Evolutionary conservation across 345 rosid genomes (phyloP).

Genomic region (Pistacia vera): DNA sequence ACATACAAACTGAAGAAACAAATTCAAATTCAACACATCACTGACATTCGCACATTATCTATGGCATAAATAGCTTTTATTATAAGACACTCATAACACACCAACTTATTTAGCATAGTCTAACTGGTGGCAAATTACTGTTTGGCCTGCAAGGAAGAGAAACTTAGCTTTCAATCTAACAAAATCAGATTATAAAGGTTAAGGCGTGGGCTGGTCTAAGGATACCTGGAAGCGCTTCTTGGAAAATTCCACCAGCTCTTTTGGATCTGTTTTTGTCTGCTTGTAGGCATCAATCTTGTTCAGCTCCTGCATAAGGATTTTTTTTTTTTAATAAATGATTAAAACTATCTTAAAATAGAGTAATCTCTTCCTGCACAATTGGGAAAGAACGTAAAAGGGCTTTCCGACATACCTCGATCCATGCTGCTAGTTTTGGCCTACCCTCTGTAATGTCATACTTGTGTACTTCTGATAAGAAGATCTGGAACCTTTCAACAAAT

Average conservation of each 20-base stretch:
- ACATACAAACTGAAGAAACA: too few species aligned
- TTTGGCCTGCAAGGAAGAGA: conserved; percentile 23
- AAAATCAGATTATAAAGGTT: neutral
- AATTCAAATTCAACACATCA: too few species aligned
- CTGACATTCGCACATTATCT: neutral
- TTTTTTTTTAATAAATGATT: neutral
- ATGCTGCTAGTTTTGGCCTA: conserved; percentile 75
- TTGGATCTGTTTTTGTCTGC: conserved; percentile 63
- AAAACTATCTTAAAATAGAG: neutral
- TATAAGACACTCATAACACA: too few species aligned
- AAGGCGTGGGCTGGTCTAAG: neutral
- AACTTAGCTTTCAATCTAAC: neutral
- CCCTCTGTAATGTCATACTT: conserved; percentile 62
- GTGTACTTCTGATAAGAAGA: conserved; percentile 46
- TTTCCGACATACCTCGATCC: conserved; percentile 62
- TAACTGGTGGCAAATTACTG: neutral
- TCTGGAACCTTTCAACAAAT: conserved; percentile 64
- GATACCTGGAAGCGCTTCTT: conserved; percentile 46
- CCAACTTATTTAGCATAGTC: neutral
- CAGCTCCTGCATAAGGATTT: conserved; percentile 50
- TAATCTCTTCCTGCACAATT: neutral
- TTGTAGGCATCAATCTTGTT: conserved; percentile 75
- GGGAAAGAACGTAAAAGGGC: neutral
- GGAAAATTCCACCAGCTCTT: conserved; percentile 47
- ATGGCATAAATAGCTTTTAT: too few species aligned